A percentile compares a stretch with the other conserved stretches of the same genome.
Evolutionary conservation across 257 asterid genomes (phyloP).

Genomic region (Solanum etuberosum): DNA sequence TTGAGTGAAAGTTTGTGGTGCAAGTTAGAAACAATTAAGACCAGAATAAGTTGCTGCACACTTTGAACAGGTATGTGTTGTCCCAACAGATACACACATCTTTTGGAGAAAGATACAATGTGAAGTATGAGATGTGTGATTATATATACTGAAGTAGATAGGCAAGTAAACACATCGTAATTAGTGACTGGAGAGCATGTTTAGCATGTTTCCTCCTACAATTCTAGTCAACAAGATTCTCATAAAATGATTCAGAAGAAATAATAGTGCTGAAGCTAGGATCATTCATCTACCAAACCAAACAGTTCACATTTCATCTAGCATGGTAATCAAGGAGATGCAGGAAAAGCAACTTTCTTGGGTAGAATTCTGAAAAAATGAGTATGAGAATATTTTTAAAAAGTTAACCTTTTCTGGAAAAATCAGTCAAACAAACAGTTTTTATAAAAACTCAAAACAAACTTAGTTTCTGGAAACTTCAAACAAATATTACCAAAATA

Average conservation of each 20-base stretch:
- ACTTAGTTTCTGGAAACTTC: neutral
- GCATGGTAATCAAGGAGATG: neutral
- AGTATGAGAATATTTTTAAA: neutral
- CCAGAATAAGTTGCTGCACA: neutral
- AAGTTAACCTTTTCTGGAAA: neutral
- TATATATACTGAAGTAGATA: neutral
- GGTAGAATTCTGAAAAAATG: neutral
- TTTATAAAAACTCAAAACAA: neutral
- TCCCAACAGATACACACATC: neutral
- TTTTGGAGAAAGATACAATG: neutral
- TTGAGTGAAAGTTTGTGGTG: neutral
- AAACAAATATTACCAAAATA: neutral
- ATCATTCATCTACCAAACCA: neutral
- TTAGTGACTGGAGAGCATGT: neutral
- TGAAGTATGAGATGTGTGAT: neutral
- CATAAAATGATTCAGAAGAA: neutral
- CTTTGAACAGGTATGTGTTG: neutral
- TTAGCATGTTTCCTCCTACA: neutral
- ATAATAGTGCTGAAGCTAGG: neutral
- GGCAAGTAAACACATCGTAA: neutral
- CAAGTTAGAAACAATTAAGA: neutral
- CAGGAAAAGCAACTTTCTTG: neutral
- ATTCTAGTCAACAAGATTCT: neutral
- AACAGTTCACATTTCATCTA: neutral
- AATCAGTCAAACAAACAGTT: neutral